These are phyloP conservation scores for Akebia trifoliata DNA, from an alignment of 164 flowering plant genomes.

Conservation along the genomic window DNA sequence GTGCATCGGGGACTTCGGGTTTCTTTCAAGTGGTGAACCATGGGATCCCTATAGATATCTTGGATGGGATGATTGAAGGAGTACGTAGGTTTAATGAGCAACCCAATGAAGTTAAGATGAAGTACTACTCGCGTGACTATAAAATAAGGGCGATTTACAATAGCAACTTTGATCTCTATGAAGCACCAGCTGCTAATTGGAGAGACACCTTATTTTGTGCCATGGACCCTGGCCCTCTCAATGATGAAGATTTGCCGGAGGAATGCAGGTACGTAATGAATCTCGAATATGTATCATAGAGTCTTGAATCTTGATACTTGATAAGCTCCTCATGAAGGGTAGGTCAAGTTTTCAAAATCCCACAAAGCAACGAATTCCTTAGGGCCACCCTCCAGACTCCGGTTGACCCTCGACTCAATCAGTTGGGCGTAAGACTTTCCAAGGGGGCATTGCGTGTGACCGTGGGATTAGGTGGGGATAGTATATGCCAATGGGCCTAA, in stretches of 20 bases:
- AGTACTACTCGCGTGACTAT: not conserved
- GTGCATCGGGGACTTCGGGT: slow-evolving; percentile 17
- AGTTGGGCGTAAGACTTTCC: too few relatives aligned
- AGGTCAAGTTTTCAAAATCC: too few relatives aligned
- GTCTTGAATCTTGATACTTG: too few relatives aligned
- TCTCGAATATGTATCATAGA: too few relatives aligned
- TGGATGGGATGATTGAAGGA: slow-evolving; percentile 15
- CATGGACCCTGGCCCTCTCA: slow-evolving; percentile 9
- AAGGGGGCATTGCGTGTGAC: too few relatives aligned
- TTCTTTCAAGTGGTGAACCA: slow-evolving; percentile 23
- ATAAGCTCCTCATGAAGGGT: too few relatives aligned
- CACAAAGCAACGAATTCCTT: too few relatives aligned
- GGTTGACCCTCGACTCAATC: too few relatives aligned
- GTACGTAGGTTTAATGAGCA: slow-evolving; percentile 12
- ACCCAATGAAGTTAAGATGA: slow-evolving; percentile 12
- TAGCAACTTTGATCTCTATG: slow-evolving; percentile 9
- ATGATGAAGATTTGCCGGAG: slow-evolving; percentile 9
- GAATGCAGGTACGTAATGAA: slow-evolving; percentile 6
- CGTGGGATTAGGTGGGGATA: too few relatives aligned
- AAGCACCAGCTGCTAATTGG: slow-evolving; percentile 17
- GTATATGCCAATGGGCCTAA: too few relatives aligned
- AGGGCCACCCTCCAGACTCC: too few relatives aligned
- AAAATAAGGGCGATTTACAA: not conserved
- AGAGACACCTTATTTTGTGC: slow-evolving; percentile 9
- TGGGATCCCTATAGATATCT: slow-evolving; percentile 8